phyloP scores from a whole-genome alignment of 305 asterid species.

The Stenogyne calaminthoides region DNA sequence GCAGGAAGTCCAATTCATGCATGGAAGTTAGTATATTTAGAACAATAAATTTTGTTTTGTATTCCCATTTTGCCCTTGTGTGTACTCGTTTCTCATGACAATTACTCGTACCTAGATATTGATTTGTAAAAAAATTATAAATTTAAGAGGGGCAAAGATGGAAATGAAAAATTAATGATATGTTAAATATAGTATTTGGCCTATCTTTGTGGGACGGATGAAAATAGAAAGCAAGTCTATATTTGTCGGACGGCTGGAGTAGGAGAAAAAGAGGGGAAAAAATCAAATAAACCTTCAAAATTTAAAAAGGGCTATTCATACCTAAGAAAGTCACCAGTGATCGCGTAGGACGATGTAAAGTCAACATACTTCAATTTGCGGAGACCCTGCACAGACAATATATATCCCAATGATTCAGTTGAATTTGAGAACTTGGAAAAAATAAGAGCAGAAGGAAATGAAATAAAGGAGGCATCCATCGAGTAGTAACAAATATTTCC shows the following conservation, averaged over 20 bases:
- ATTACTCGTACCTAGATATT: no score
- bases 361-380: constrained; percentile 67
- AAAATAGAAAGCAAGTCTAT: no score
- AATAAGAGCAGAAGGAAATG: background rate
- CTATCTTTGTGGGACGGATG: no score
- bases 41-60: no score
- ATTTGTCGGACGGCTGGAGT: background rate
- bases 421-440: background rate
- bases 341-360: constrained; percentile 69
- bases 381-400: constrained; percentile 63
- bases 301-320: constrained; percentile 32
- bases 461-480: constrained; percentile 1
- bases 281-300: background rate
- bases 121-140: no score
- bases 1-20: constrained; percentile 23
- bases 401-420: constrained; percentile 18
- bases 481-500: constrained; percentile 4
- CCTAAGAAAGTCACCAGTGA: constrained; percentile 85
- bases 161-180: no score
- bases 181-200: no score
- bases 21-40: background rate
- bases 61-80: no score
- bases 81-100: no score
- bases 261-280: background rate
- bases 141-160: no score